Evolutionary conservation across 2,329 filamentous ascomycete species (phyloP).

Genomic region (Alternaria ventricosa): DNA sequence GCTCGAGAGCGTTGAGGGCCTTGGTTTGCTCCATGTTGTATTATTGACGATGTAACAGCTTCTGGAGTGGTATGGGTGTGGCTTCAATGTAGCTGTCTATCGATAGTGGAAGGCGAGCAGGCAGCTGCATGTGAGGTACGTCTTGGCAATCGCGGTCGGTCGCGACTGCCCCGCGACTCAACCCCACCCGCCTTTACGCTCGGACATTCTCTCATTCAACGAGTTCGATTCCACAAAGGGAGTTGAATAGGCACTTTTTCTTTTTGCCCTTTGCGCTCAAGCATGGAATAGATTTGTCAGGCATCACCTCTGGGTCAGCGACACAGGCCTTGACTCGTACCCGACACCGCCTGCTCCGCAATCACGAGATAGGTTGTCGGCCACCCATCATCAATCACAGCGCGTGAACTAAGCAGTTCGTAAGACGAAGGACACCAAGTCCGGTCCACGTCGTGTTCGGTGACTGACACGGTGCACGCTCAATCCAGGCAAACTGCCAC

Average conservation of each 20-base stretch:
- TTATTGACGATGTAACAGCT: neutral
- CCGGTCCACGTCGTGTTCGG: neutral
- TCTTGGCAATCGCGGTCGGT: constrained; percentile 28
- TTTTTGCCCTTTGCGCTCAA: neutral
- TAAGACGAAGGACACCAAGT: neutral
- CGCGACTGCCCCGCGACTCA: constrained; percentile 27
- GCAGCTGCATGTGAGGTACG: constrained; percentile 14
- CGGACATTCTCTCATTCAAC: neutral
- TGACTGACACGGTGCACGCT: neutral
- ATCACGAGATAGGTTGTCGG: neutral
- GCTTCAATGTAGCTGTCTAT: neutral
- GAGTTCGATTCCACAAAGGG: neutral
- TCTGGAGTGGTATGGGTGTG: neutral
- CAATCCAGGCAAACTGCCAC: neutral
- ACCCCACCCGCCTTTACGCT: constrained; percentile 5
- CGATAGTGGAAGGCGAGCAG: constrained; percentile 13
- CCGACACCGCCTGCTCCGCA: neutral
- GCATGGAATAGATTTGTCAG: neutral
- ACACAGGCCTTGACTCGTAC: neutral
- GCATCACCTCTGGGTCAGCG: neutral
- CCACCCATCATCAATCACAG: neutral
- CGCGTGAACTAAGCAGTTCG: neutral
- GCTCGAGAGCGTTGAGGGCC: constrained; percentile 69
- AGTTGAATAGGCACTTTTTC: neutral
- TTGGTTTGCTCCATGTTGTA: constrained; percentile 73